phyloP scores from a whole-genome alignment of 768 basidiomycete species.

The Boletus bicolor region DNA sequence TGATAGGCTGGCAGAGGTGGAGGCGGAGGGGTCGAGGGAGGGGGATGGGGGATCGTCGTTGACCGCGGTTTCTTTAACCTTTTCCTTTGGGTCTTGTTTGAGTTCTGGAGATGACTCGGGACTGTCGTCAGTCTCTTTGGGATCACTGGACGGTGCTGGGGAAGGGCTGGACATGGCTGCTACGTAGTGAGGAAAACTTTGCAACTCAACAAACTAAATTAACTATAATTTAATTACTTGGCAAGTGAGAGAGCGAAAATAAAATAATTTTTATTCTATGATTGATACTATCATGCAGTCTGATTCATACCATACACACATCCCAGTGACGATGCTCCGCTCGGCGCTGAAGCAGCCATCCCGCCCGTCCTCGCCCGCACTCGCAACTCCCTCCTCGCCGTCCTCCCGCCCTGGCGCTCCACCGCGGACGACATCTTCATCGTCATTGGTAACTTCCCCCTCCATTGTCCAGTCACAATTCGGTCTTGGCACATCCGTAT shows the following conservation, averaged over 20 bases:
- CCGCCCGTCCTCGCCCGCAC: slow-evolving; percentile 20
- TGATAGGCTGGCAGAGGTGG: slow-evolving; percentile 22
- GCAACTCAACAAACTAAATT: background rate
- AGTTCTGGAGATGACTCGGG: background rate
- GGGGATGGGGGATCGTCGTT: slow-evolving; percentile 1
- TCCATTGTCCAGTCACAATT: slow-evolving; percentile 23
- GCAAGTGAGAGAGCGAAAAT: background rate
- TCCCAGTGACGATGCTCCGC: slow-evolving; percentile 35
- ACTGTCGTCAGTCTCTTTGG: background rate
- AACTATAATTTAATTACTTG: background rate
- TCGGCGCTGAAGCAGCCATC: slow-evolving; percentile 53
- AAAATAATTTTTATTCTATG: slow-evolving; percentile 7
- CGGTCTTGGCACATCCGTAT: slow-evolving; percentile 12
- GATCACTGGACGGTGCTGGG: background rate
- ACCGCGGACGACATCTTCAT: slow-evolving; percentile 14
- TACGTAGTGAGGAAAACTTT: background rate
- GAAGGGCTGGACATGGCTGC: slow-evolving; percentile 17
- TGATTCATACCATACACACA: slow-evolving; percentile 11
- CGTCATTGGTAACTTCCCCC: slow-evolving; percentile 16
- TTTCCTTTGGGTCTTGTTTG: slow-evolving; percentile 2
- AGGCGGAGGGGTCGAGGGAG: background rate
- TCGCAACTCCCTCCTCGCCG: slow-evolving; percentile 24
- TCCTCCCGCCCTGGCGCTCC: slow-evolving; percentile 14
- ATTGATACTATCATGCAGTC: background rate
- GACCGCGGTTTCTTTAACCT: background rate